Percentiles rank a stretch among this genome's conserved stretches.
Conservation (phyloP, 257 asterid species). For the Leonotis leonurus region DNA sequence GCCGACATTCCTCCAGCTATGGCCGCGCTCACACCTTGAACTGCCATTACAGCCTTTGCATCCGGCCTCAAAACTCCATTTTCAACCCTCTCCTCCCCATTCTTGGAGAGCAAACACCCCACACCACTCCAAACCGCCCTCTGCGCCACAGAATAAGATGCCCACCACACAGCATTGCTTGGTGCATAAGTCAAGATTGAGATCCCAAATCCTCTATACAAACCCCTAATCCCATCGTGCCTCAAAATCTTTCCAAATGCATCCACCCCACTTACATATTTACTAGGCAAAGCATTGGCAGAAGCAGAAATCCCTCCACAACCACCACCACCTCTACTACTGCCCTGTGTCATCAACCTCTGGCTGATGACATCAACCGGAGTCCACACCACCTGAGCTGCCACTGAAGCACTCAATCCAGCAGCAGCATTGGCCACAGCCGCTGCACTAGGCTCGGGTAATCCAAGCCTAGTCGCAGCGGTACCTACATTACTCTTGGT, state of each 20-base stretch:
- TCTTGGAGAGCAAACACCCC: conserved; percentile 37
- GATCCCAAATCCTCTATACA: conserved; percentile 76
- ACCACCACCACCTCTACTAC: conserved; percentile 8
- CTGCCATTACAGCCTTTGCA: conserved; percentile 49
- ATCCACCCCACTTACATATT: conserved; percentile 53
- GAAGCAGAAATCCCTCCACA: conserved; percentile 1
- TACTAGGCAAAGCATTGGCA: conserved; percentile 23
- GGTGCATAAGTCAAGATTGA: conserved; percentile 72
- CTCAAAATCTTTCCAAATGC: conserved; percentile 51
- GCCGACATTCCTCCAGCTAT: conserved; percentile 72
- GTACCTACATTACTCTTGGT: conserved; percentile 65
- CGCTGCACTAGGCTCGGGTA: conserved; percentile 47
- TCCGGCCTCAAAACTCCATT: conserved; percentile 33
- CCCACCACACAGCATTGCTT: conserved; percentile 84
- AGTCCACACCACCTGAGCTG: conserved; percentile 72
- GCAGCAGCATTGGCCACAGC: conserved; percentile 67
- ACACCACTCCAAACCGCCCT: conserved; percentile 59
- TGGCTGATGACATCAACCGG: conserved; percentile 87
- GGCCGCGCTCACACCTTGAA: conserved; percentile 70
- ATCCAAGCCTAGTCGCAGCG: conserved; percentile 41
- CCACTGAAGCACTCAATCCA: conserved; percentile 65
- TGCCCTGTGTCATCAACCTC: conserved; percentile 64
- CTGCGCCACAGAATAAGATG: conserved; percentile 57
- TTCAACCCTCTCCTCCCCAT: conserved; percentile 22
- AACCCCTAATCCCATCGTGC: conserved; percentile 61